Evolutionary conservation across 108 stramenopile genomes (phyloP).

Genomic region (Stephanodiscus minutulus): DNA sequence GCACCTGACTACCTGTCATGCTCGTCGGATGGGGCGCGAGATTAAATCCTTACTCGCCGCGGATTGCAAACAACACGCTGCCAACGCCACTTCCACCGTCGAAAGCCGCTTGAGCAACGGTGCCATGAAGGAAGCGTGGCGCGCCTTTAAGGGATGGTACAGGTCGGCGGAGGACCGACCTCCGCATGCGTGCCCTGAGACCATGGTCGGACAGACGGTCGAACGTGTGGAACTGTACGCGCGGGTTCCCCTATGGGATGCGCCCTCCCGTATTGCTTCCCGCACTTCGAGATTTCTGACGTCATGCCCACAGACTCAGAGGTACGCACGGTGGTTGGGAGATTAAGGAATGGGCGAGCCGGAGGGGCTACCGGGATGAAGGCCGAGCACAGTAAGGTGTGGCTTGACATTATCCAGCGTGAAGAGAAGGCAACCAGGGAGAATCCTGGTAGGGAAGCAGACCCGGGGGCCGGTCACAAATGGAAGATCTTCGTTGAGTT

Average conservation of each 20-base stretch:
- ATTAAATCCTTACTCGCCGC: background rate
- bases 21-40: background rate
- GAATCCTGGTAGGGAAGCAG: too few species aligned
- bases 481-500: too few species aligned
- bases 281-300: too few species aligned
- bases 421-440: too few species aligned
- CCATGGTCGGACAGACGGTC: background rate
- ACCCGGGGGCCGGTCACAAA: too few species aligned
- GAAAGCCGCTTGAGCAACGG: constrained; percentile 1
- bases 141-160: constrained; percentile 13
- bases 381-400: too few species aligned
- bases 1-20: background rate
- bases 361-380: background rate
- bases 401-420: too few species aligned
- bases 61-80: background rate
- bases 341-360: background rate
- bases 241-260: constrained; percentile 6
- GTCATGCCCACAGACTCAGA: background rate
- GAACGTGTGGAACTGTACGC: constrained; percentile 2
- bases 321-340: background rate
- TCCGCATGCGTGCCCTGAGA: background rate
- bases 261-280: too few species aligned
- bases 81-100: background rate
- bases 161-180: constrained; percentile 5
- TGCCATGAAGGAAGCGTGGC: constrained; percentile 6